Percentiles rank a stretch among this genome's conserved stretches.
These are phyloP conservation scores for Acanthamoeba triangularis DNA, from an alignment of 208 protist genomes.

Conservation along the genomic window DNA sequence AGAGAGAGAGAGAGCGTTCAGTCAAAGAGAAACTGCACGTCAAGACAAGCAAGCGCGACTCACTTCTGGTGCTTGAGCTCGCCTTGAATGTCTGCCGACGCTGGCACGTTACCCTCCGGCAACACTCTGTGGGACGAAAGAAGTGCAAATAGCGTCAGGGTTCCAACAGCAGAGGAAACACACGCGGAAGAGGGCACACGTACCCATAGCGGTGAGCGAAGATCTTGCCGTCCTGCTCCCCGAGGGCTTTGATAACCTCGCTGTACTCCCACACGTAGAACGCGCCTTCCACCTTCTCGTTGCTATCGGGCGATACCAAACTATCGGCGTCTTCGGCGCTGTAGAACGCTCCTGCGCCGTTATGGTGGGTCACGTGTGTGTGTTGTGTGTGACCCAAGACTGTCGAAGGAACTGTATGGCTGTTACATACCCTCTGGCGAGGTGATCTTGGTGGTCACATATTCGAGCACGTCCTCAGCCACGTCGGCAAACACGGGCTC, in stretches of 20 bases:
- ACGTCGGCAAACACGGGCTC: constrained; percentile 66
- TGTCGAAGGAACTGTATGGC: too few species aligned
- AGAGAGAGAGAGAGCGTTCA: neutral
- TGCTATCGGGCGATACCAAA: neutral
- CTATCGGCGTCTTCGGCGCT: constrained; percentile 85
- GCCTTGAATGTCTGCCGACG: constrained; percentile 11
- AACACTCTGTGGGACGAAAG: neutral
- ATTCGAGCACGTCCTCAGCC: constrained; percentile 61
- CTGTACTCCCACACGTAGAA: constrained; percentile 83
- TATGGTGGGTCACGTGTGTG: neutral
- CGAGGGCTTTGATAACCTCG: constrained; percentile 24
- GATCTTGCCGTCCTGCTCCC: constrained; percentile 48
- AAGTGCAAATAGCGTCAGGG: neutral
- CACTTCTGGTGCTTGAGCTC: constrained; percentile 42
- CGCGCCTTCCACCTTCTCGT: constrained; percentile 80
- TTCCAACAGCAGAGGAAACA: neutral
- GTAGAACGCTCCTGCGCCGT: constrained; percentile 81
- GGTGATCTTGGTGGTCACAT: constrained; percentile 66
- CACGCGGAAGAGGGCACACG: neutral
- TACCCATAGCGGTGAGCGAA: constrained; percentile 56
- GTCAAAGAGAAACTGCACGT: neutral
- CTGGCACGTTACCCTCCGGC: constrained; percentile 45
- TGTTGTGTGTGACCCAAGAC: neutral
- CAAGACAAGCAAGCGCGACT: neutral
- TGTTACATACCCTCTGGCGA: constrained; percentile 8